phyloP scores from a whole-genome alignment of 257 asterid genomes.

The Salvia miltiorrhiza region DNA sequence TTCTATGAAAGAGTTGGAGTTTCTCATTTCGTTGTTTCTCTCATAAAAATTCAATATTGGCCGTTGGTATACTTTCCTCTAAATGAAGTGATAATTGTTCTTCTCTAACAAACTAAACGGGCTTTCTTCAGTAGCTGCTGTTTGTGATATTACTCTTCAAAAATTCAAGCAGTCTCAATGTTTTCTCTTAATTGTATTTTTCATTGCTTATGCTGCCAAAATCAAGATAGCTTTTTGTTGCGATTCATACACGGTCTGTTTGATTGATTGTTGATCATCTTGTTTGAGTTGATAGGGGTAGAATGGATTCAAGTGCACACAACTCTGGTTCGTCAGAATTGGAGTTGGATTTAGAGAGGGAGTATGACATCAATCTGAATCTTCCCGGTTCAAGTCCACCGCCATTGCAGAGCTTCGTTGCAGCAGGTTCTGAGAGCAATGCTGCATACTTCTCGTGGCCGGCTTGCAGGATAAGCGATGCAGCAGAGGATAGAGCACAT shows the following conservation, averaged over 20 bases:
- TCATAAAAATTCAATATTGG: constrained; percentile 2
- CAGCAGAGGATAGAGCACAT: constrained; percentile 77
- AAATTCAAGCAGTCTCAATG: not conserved
- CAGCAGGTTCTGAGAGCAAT: constrained; percentile 75
- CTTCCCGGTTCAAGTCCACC: constrained; percentile 51
- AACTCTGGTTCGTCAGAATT: too few species aligned
- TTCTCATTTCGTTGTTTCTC: constrained; percentile 1
- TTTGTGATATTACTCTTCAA: not conserved
- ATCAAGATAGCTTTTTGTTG: too few species aligned
- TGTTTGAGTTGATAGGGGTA: too few species aligned
- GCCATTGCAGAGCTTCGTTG: constrained; percentile 60
- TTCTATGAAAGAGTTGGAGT: constrained; percentile 10
- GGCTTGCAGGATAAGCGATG: constrained; percentile 60
- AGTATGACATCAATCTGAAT: constrained; percentile 42
- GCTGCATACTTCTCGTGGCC: constrained; percentile 99
- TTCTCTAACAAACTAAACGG: not conserved
- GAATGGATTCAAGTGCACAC: too few species aligned
- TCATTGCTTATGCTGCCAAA: not conserved
- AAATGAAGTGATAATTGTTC: not conserved
- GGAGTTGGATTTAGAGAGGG: constrained; percentile 62
- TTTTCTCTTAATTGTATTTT: not conserved
- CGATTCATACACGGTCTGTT: too few species aligned
- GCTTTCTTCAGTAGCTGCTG: not conserved
- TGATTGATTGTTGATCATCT: too few species aligned
- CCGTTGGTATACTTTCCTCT: not conserved